phyloP scores from a whole-genome alignment of 2,329 filamentous ascomycete genomes.

The Geosmithia putterillii region DNA sequence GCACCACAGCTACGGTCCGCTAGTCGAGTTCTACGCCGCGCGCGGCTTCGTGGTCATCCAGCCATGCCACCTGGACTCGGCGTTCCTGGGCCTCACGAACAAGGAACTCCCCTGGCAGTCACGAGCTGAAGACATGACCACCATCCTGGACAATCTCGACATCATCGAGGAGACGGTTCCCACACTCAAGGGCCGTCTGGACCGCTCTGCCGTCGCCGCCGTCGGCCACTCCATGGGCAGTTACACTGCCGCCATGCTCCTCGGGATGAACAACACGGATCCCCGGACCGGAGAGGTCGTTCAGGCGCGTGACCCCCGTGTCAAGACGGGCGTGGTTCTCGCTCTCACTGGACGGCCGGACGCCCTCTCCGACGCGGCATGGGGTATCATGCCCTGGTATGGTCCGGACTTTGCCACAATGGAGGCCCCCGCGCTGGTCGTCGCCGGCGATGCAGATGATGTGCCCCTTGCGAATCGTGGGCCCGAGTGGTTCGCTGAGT shows the following conservation, averaged over 20 bases:
- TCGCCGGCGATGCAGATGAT: slow-evolving; percentile 11
- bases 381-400: slow-evolving; percentile 8
- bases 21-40: slow-evolving; percentile 12
- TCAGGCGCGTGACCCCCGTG: slow-evolving; percentile 6
- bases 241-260: slow-evolving; percentile 7
- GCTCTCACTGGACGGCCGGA: background rate
- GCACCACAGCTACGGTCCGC: slow-evolving; percentile 10
- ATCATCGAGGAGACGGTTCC: slow-evolving; percentile 9
- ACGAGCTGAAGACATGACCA: slow-evolving; percentile 9
- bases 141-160: slow-evolving; percentile 11
- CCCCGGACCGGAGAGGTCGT: slow-evolving; percentile 7
- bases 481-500: slow-evolving; percentile 11
- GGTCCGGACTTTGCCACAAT: slow-evolving; percentile 9
- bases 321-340: slow-evolving; percentile 10
- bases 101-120: slow-evolving; percentile 5
- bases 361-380: background rate
- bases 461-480: slow-evolving; percentile 9
- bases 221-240: slow-evolving; percentile 12
- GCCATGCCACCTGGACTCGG: slow-evolving; percentile 13
- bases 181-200: slow-evolving; percentile 9
- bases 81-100: slow-evolving; percentile 4
- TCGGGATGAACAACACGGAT: slow-evolving; percentile 10
- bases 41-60: slow-evolving; percentile 15
- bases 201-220: slow-evolving; percentile 9
- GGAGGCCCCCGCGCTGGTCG: slow-evolving; percentile 7